Percentiles rank a stretch among this genome's conserved stretches.
Conservation (phyloP, 345 rosid species). For the Populus euphratica region DNA sequence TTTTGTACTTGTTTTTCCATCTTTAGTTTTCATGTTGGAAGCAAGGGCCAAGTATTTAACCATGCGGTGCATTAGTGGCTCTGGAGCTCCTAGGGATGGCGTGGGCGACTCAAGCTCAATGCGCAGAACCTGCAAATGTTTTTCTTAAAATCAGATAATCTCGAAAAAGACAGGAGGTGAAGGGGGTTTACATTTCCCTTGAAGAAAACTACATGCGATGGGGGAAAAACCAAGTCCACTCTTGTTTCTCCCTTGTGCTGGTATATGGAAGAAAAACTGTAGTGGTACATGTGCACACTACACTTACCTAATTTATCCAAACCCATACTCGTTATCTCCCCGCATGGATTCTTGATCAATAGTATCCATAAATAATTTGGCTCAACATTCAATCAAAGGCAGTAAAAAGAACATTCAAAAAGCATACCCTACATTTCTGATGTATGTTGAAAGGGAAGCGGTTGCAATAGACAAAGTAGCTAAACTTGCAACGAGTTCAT, state of each 20-base stretch:
- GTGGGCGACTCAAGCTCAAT: constrained; percentile 74
- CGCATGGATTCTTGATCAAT: too few relatives aligned
- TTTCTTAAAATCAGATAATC: constrained; percentile 9
- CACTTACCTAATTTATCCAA: too few relatives aligned
- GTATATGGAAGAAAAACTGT: too few relatives aligned
- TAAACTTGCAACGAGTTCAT: background rate
- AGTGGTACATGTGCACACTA: too few relatives aligned
- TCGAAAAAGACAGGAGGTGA: background rate
- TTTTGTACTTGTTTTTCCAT: constrained; percentile 48
- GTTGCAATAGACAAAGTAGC: background rate
- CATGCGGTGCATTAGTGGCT: constrained; percentile 81
- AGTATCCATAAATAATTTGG: too few relatives aligned
- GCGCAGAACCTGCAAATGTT: constrained; percentile 53
- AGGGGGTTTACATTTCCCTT: background rate
- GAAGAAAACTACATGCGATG: background rate
- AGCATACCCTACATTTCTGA: background rate
- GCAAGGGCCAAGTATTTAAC: constrained; percentile 88
- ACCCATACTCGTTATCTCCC: too few relatives aligned
- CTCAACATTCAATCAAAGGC: too few relatives aligned
- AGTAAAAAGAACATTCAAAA: background rate
- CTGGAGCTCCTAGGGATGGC: constrained; percentile 77
- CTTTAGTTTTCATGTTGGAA: constrained; percentile 68
- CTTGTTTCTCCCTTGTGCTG: too few relatives aligned
- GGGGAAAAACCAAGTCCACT: background rate
- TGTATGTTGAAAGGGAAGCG: background rate